Conservation (phyloP, 768 basidiomycete genomes). For the Leccinum barrowsii region DNA sequence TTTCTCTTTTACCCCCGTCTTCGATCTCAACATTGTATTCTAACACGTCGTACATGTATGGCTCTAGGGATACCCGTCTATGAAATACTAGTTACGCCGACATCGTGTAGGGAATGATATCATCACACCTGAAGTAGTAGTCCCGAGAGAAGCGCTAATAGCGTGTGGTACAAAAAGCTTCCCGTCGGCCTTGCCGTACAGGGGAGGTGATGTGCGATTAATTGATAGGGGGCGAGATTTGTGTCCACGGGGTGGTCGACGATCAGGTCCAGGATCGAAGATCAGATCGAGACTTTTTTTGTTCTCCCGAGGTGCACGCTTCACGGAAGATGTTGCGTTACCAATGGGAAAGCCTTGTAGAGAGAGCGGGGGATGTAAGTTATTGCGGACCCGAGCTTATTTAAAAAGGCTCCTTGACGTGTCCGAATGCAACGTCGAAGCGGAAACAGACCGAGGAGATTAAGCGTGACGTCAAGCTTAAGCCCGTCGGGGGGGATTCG, state of each 20-base stretch:
- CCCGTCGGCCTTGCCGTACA: slow-evolving; percentile 11
- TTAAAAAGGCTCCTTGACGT: slow-evolving; percentile 17
- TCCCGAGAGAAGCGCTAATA: slow-evolving; percentile 1
- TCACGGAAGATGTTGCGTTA: slow-evolving; percentile 20
- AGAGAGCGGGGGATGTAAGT: not conserved
- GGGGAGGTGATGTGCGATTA: slow-evolving; percentile 8
- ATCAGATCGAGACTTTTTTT: slow-evolving; percentile 21
- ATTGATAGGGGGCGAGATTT: slow-evolving; percentile 20
- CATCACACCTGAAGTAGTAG: not conserved
- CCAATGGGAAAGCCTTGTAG: slow-evolving; percentile 6
- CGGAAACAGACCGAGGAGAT: slow-evolving; percentile 7
- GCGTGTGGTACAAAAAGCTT: not conserved
- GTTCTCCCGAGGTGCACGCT: slow-evolving; percentile 19
- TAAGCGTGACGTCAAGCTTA: not conserved
- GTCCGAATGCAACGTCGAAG: not conserved
- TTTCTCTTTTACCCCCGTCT: not conserved
- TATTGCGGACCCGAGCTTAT: slow-evolving; percentile 3
- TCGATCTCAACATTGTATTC: slow-evolving; percentile 12
- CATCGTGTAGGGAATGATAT: not conserved
- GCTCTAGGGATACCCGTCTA: slow-evolving; percentile 14
- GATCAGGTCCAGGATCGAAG: slow-evolving; percentile 32
- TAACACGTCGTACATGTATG: slow-evolving; percentile 13
- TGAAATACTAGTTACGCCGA: slow-evolving; percentile 4
- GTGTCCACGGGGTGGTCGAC: slow-evolving; percentile 8
- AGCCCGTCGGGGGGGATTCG: not conserved